Conservation (phyloP, 257 asterid genomes). For the Plantago elongata region DNA sequence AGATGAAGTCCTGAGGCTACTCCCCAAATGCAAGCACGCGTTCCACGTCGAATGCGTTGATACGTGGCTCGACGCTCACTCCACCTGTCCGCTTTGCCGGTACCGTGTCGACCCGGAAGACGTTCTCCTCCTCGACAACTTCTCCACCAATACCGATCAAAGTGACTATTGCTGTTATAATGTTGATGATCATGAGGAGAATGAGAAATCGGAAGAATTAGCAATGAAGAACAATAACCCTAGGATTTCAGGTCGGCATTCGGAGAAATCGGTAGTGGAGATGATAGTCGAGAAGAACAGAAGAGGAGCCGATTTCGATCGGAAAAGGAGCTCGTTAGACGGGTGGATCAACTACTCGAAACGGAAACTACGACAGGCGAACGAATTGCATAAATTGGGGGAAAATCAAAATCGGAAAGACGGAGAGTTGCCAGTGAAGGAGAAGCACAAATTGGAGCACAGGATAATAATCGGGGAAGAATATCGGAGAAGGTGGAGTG, state of each 20-base stretch:
- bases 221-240: constrained; percentile 1
- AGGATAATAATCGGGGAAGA: constrained; percentile 50
- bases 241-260: constrained; percentile 55
- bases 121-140: constrained; percentile 39
- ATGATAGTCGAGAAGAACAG: too few relatives aligned
- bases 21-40: constrained; percentile 85
- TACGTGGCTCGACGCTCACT: constrained; percentile 85
- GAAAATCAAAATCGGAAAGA: constrained; percentile 31
- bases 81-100: constrained; percentile 90
- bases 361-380: constrained; percentile 2
- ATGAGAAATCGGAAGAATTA: too few relatives aligned
- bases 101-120: constrained; percentile 83
- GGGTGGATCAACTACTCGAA: constrained; percentile 35
- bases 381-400: too few relatives aligned
- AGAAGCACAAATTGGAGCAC: constrained; percentile 59
- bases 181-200: too few relatives aligned
- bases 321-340: constrained; percentile 53
- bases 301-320: not conserved
- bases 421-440: constrained; percentile 34
- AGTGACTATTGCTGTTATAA: constrained; percentile 5
- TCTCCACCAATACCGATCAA: constrained; percentile 15
- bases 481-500: constrained; percentile 59
- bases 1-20: constrained; percentile 47
- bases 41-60: constrained; percentile 89
- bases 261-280: constrained; percentile 14